Conservation (phyloP, 441 rosid species). For the Raphanus hybrid region DNA sequence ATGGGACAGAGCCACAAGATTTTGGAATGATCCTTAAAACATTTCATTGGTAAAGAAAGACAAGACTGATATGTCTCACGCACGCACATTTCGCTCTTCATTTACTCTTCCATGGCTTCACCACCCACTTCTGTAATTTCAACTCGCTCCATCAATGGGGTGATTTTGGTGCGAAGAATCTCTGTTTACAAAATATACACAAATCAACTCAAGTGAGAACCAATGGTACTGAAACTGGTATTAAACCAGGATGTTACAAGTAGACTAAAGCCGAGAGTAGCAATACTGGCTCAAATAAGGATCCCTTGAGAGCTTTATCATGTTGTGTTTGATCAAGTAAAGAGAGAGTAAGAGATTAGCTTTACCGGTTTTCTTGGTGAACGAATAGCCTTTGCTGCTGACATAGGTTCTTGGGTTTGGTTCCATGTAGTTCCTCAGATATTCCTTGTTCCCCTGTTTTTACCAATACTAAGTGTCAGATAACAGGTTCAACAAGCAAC, state of each 20-base stretch:
- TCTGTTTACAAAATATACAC: slow-evolving; percentile 42
- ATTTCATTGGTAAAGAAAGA: neutral
- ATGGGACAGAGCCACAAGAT: slow-evolving; percentile 2
- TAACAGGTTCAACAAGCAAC: neutral
- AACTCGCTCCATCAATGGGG: slow-evolving; percentile 67
- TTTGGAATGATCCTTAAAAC: slow-evolving; percentile 25
- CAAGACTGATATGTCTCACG: neutral
- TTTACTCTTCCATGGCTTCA: slow-evolving; percentile 47
- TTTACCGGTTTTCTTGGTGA: slow-evolving; percentile 81
- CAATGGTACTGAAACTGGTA: neutral
- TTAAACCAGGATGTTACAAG: neutral
- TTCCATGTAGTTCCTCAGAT: slow-evolving; percentile 81
- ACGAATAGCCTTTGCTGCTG: slow-evolving; percentile 70
- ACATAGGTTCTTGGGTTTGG: slow-evolving; percentile 90
- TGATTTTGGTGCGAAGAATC: slow-evolving; percentile 78
- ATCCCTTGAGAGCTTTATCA: neutral
- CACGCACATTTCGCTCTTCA: neutral
- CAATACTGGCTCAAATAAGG: neutral
- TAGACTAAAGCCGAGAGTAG: neutral
- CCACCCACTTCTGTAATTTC: slow-evolving; percentile 47
- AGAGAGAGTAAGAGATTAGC: slow-evolving; percentile 25
- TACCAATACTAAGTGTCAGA: slow-evolving; percentile 21
- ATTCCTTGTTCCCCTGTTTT: slow-evolving; percentile 84
- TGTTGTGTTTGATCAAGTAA: neutral
- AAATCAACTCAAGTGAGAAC: slow-evolving; percentile 16